Evolutionary conservation across 805 yeast species (phyloP).

Genomic region (Millerago galiae): DNA sequence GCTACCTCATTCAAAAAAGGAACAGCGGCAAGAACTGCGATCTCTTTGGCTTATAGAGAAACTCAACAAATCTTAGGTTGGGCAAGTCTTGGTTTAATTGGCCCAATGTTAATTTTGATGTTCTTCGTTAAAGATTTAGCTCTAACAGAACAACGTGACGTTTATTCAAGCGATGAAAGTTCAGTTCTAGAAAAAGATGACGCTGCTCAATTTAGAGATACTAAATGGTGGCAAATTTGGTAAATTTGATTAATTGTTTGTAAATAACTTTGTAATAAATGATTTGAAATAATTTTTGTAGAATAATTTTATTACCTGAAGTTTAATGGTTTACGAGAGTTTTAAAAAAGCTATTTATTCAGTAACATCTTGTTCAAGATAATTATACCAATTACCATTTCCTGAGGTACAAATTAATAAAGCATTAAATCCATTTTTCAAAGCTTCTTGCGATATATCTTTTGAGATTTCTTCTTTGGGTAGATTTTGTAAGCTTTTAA

Average conservation of each 20-base stretch:
- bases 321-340: too few relatives aligned
- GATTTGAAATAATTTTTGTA: too few relatives aligned
- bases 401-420: neutral
- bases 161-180: conserved; percentile 11
- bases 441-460: neutral
- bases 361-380: neutral
- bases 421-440: neutral
- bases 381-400: neutral
- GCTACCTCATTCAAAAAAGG: conserved; percentile 24
- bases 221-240: neutral
- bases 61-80: conserved; percentile 27
- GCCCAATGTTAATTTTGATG: conserved; percentile 25
- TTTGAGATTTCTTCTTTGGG: neutral
- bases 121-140: conserved; percentile 23
- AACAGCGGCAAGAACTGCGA: conserved; percentile 22
- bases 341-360: too few relatives aligned
- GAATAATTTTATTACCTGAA: too few relatives aligned
- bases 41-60: conserved; percentile 27
- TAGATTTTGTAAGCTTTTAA: neutral
- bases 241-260: neutral
- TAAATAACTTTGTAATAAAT: too few relatives aligned
- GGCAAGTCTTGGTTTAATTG: conserved; percentile 23
- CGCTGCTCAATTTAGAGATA: neutral
- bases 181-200: neutral
- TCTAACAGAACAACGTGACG: conserved; percentile 20